phyloP scores from a whole-genome alignment of 1,284 basidiomycete genomes.

The Cerrena zonata region DNA sequence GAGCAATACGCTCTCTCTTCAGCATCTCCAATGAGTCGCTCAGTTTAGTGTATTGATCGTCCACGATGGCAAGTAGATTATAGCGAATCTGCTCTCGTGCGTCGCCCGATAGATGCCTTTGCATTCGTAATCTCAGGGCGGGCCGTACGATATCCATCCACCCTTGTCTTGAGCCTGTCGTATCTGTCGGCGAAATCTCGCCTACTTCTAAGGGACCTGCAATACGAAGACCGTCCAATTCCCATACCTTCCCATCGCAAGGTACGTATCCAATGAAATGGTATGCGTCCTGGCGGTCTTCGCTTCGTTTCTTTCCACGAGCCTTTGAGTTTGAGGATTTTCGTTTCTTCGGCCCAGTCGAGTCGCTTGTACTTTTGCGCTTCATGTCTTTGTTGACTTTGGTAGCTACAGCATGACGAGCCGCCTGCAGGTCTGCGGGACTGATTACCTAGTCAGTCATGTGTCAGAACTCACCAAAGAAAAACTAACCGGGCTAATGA shows the following conservation, averaged over 20 bases:
- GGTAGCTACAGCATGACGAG: constrained; percentile 39
- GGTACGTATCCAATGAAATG: constrained; percentile 65
- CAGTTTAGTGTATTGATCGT: constrained; percentile 41
- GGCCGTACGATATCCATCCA: constrained; percentile 62
- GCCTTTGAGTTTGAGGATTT: constrained; percentile 23
- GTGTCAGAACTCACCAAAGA: not conserved
- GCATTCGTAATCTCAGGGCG: constrained; percentile 55
- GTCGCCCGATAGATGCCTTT: constrained; percentile 41
- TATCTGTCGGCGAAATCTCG: constrained; percentile 32
- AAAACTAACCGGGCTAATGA: constrained; percentile 46
- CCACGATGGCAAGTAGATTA: constrained; percentile 54
- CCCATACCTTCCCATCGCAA: constrained; percentile 57
- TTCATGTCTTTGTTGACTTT: constrained; percentile 38
- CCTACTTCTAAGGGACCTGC: constrained; percentile 55
- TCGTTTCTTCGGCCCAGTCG: constrained; percentile 35
- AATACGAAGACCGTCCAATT: constrained; percentile 38
- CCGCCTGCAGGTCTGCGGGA: constrained; percentile 49
- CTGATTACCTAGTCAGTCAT: constrained; percentile 2
- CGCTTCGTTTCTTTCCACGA: constrained; percentile 22
- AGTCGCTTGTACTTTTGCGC: constrained; percentile 16
- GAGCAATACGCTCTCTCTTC: constrained; percentile 38
- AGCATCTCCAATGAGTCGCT: constrained; percentile 50
- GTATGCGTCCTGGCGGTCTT: constrained; percentile 40
- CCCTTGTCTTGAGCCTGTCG: constrained; percentile 9
- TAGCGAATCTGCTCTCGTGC: constrained; percentile 47